A percentile compares a stretch with the other conserved stretches of the same genome.
Conservation (phyloP, 1,139 yeast genomes). For the Kurtzmaniella quercitrusa region DNA sequence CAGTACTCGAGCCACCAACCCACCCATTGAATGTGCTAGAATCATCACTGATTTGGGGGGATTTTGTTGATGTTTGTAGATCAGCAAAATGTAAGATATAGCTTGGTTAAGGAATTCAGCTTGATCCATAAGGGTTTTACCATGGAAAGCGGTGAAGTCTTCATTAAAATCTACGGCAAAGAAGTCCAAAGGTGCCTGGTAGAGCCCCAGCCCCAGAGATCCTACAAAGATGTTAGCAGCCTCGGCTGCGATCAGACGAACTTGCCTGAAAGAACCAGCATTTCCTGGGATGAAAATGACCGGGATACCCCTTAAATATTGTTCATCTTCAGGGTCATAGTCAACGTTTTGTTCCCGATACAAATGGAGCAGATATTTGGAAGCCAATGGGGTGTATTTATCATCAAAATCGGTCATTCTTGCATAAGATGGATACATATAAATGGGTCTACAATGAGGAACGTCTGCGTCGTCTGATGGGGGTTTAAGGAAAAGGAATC, state of each 20-base stretch:
- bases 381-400: slow-evolving; percentile 66
- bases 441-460: slow-evolving; percentile 52
- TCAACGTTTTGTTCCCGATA: slow-evolving; percentile 80
- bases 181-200: slow-evolving; percentile 57
- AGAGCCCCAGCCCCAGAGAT: slow-evolving; percentile 22
- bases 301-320: slow-evolving; percentile 66
- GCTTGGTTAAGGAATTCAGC: slow-evolving; percentile 94
- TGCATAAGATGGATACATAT: slow-evolving; percentile 78
- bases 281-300: slow-evolving; percentile 94
- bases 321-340: slow-evolving; percentile 40
- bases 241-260: slow-evolving; percentile 85
- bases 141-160: slow-evolving; percentile 95
- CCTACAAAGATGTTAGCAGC: slow-evolving; percentile 42
- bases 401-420: slow-evolving; percentile 68
- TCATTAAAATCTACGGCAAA: slow-evolving; percentile 93
- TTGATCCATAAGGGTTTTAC: slow-evolving; percentile 87
- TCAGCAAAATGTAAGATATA: slow-evolving; percentile 61
- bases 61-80: slow-evolving; percentile 41
- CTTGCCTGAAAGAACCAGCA: slow-evolving; percentile 92
- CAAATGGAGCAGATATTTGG: slow-evolving; percentile 74
- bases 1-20: slow-evolving; percentile 82
- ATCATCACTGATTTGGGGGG: slow-evolving; percentile 73
- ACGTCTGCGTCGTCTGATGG: slow-evolving; percentile 27
- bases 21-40: slow-evolving; percentile 96
- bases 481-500: slow-evolving; percentile 17